Evolutionary conservation across 176 grass and related monocot species (phyloP), one percentile per base, ranked within the genome.

Genomic region (Oryza glumipatula): DNA sequence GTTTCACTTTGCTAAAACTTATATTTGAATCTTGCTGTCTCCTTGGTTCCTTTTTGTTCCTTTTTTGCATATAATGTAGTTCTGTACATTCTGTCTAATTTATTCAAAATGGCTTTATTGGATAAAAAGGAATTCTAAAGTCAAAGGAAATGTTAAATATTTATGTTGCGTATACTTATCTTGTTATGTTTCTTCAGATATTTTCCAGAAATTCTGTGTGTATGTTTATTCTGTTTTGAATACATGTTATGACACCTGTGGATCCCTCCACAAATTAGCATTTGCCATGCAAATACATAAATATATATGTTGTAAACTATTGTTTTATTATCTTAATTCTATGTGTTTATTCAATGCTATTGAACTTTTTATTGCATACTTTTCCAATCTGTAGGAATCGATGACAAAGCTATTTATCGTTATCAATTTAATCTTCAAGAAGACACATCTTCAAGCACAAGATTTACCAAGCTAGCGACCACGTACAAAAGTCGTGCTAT

Each of bases 351-450:
- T 2, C 9, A 84, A 74, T 43, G 43, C 19, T 12, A 26, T 70
- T 86, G 49, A 72, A 71, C 2, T 69, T 51, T 82, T 51, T 82
- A 8, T 80, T 79, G 63, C 16, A 17, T 76, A 77, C 80, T 66
- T 47, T 43, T 43, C 22, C 26, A 14, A 80, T 76, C 26, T 49
- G 15, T 66, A 95, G 93, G 88, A 92, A 82, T 79, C 38, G 68
- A 75, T 70, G 90, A 92, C 49, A 88, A 86, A 78, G 83, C 81
- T 70, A 88, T 95, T 83, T 87, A 71, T 84, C 83, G 45, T 72
- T 92, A 90, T 32, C 71, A 11, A 49, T 80, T 86, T 73, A 95
- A 92, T 84, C 87, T 90, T 77, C 84, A 82, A 36, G 85, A 92
- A 86, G 71, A 72, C 49, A 68, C n/a, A 74, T 85, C 86, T 82